Percentiles rank a stretch among this genome's conserved stretches.
These are phyloP conservation scores for Lyophyllum semitale DNA, from an alignment of 768 basidiomycete genomes.

Conservation along the genomic window DNA sequence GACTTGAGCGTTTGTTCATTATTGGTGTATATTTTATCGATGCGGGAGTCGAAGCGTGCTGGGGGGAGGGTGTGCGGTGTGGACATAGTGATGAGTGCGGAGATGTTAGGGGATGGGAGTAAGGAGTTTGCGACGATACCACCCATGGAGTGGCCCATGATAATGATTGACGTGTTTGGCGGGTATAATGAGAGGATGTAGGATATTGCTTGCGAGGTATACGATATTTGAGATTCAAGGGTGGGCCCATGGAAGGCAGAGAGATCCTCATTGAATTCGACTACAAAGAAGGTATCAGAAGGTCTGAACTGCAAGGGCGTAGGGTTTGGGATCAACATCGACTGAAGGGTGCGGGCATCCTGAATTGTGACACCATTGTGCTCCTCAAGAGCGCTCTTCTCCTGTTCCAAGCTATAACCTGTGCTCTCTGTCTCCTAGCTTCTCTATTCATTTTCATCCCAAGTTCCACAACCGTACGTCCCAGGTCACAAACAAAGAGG, in stretches of 20 bases:
- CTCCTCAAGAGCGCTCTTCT: neutral
- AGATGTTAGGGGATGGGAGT: slow-evolving; percentile 65
- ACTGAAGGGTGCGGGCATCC: neutral
- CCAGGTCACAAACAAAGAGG: neutral
- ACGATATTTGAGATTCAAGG: slow-evolving; percentile 77
- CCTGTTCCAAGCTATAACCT: neutral
- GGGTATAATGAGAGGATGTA: slow-evolving; percentile 84
- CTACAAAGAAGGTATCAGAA: slow-evolving; percentile 36
- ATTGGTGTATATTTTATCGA: slow-evolving; percentile 70
- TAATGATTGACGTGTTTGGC: slow-evolving; percentile 58
- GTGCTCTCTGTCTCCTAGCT: too few relatives aligned
- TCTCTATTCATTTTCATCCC: too few relatives aligned
- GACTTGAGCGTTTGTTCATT: slow-evolving; percentile 41
- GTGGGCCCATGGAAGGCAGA: slow-evolving; percentile 95
- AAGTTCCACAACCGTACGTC: neutral
- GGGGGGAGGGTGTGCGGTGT: slow-evolving; percentile 90
- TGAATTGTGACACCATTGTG: neutral
- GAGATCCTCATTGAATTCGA: slow-evolving; percentile 96
- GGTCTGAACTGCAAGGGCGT: neutral
- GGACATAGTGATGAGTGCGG: slow-evolving; percentile 92
- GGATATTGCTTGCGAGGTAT: slow-evolving; percentile 66
- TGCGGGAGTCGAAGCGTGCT: slow-evolving; percentile 79
- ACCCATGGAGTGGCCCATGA: slow-evolving; percentile 98
- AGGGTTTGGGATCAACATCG: neutral
- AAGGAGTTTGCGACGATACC: slow-evolving; percentile 86